Base-by-base conservation (phyloP, 371 early-diverging fungal species). In the Mucor circinelloides region DNA sequence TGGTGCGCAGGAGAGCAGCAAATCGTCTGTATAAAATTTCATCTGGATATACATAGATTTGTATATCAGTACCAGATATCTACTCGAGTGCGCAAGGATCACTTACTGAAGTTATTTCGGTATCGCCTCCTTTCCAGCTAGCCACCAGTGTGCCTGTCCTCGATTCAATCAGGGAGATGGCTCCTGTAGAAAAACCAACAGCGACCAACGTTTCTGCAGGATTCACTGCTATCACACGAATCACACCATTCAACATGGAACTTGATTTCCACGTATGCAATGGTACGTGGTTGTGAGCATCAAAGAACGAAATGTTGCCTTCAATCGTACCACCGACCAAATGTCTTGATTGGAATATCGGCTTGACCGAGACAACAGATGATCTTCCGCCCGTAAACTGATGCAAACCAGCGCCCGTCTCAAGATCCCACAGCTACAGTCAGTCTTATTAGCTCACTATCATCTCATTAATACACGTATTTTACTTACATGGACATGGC, bases 121-220 rank as follows among this genome's bases (percentile, higher is more conserved):
- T 85, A 60, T 88, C 90, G 2, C 86, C 87, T 6, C 86, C 90
- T 65, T 87, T 84, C 90, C 90, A 88, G 52, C 75, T 84, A 3
- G 82, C 87, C 6, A 89, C 81, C 12, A 89, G 57, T 0, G 85
- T 85, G 0, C 89, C 89, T 25, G 89, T 89, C 40, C 89, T 71
- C 15, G 85, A 84, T 57, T 89, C 89, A 25, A 89, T 48, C 19
- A 89, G 58, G 0, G 88, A 85, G 9, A 89, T 87, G 0, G 82
- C 75, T 0, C 90, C 88, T 21, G 85, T 85, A 5, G 87, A 84
- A 60, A 84, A 88, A 0, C 85, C 88, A 1, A 86, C 77, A 3
- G 89, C 89, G 56, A 89, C 82, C 60, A 87, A 52, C 0, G 87
- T 89, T 36, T 87, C 90, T 6, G 83, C 69, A 19, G 79, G 76